Percentiles rank a stretch among this genome's conserved stretches.
phyloP scores from a whole-genome alignment of 306 rosid species.

The Cyamopsis tetragonoloba region DNA sequence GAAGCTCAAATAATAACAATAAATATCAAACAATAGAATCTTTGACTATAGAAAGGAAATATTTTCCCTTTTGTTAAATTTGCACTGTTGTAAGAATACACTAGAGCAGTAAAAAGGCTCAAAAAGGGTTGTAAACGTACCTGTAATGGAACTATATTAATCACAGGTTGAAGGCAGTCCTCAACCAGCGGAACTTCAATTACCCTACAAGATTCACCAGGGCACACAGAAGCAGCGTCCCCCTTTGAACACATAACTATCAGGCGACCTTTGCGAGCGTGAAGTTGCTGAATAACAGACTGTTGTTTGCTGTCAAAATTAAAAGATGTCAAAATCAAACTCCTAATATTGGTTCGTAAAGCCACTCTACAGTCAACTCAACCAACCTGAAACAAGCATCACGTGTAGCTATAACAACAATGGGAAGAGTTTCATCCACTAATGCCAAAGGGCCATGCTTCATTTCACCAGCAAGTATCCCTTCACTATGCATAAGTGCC shows the following conservation, averaged over 20 bases:
- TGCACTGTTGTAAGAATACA: neutral
- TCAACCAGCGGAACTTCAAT: conserved; percentile 89
- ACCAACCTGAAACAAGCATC: conserved; percentile 96
- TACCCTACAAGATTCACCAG: conserved; percentile 61
- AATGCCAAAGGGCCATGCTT: conserved; percentile 97
- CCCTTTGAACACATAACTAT: conserved; percentile 90
- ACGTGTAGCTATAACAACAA: conserved; percentile 83
- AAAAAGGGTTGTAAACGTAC: conserved; percentile 30
- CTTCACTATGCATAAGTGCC: conserved; percentile 98
- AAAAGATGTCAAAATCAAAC: conserved; percentile 26
- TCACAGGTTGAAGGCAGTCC: conserved; percentile 98
- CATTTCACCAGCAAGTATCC: conserved; percentile 99
- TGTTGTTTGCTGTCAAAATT: conserved; percentile 86
- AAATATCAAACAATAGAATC: neutral
- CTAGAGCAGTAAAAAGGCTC: neutral
- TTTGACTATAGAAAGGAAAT: neutral
- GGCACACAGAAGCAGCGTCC: conserved; percentile 66
- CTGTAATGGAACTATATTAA: conserved; percentile 90
- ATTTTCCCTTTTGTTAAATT: neutral
- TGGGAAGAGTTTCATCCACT: conserved; percentile 93
- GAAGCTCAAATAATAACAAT: neutral
- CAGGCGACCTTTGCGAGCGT: conserved; percentile 95
- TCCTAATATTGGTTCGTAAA: conserved; percentile 12
- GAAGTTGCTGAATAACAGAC: conserved; percentile 97
- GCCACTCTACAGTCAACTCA: conserved; percentile 7